phyloP scores from a whole-genome alignment of 2,329 filamentous ascomycete species.

The Penicillium sp. region DNA sequence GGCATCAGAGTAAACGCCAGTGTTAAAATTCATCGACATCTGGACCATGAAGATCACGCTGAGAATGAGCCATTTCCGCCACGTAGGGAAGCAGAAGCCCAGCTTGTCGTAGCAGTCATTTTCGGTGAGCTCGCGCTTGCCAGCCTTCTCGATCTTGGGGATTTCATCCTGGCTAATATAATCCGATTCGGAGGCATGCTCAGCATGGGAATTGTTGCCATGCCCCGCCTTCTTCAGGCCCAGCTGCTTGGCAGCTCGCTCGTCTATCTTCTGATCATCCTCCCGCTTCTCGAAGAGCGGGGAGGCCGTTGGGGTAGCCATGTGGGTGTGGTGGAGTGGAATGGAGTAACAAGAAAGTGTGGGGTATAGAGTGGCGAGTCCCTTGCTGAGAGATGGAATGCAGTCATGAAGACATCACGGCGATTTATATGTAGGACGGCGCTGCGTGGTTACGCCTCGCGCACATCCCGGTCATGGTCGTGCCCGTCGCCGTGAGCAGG shows the following conservation, averaged over 20 bases:
- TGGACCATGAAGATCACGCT: conserved; percentile 70
- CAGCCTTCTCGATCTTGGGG: conserved; percentile 12
- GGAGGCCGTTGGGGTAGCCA: conserved; percentile 6
- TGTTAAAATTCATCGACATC: conserved; percentile 77
- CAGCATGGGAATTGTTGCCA: conserved; percentile 17
- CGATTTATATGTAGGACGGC: no score
- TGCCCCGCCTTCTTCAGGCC: conserved; percentile 5
- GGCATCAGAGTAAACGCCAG: conserved; percentile 68
- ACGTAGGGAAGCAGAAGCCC: conserved; percentile 57
- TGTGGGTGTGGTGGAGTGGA: no score
- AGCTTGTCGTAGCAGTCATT: conserved; percentile 63
- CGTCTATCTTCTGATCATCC: conserved; percentile 1
- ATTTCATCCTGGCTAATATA: conserved; percentile 6
- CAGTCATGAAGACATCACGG: no score
- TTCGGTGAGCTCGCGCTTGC: conserved; percentile 40
- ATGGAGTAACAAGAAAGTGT: no score
- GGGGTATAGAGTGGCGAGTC: no score
- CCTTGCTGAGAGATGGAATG: no score
- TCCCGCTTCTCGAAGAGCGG: conserved; percentile 14
- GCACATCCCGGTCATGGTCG: no score
- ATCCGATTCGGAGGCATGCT: conserved; percentile 19
- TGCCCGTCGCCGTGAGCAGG: no score
- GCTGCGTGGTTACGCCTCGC: no score
- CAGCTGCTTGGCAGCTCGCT: not conserved
- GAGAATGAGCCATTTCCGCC: conserved; percentile 71